Base-by-base conservation (phyloP, 495 filamentous ascomycete species). In the Aspergillus nanangensis region DNA sequence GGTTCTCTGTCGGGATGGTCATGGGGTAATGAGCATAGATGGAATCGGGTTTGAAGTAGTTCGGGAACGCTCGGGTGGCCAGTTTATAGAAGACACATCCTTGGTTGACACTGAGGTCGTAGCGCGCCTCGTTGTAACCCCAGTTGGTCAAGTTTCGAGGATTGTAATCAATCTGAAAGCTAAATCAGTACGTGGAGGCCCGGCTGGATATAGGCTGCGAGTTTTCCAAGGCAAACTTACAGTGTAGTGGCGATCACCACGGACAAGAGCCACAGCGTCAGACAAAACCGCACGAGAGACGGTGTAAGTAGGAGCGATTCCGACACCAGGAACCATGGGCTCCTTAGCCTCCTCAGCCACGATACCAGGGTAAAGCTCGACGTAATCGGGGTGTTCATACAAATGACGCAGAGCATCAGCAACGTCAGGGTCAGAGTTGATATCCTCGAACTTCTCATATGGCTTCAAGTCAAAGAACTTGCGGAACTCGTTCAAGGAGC, bases 11-110 rank as follows among this genome's bases (percentile, higher is more conserved):
- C 8, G 86, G 85, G 19, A 86, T 82, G 5, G 86, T 88, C 79
- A 95, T 86, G 4, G 89, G 89, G 57, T 87, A 93, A 54, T 90
- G 86, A n/a, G 87, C 87, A 48, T 93, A 94, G 47, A 91, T 81
- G 1, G 86, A 90, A 64, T 93, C 84, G 22, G 69, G 58, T 60
- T 82, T 84, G 79, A 87, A 92, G 59, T 83, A 80, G 51, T 84
- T 78, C 2, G 89, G 89, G 74, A 95, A 90, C 2, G 88, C 84
- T 17, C 85, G 76, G 38, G 84, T 66, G 40, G 88, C 82, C 41
- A 94, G 72, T 69, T 92, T 95, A 70, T 91, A 91, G 61, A 91
- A 82, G 3, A 92, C 85, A 51, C 84, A 88, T 17, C 89, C 89
- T 55, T 91, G 81, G 56, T 90, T 81, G 55, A 90, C 66, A 55